Base-by-base conservation (phyloP, 495 filamentous ascomycete genomes). In the Bryoglossum gracile region DNA sequence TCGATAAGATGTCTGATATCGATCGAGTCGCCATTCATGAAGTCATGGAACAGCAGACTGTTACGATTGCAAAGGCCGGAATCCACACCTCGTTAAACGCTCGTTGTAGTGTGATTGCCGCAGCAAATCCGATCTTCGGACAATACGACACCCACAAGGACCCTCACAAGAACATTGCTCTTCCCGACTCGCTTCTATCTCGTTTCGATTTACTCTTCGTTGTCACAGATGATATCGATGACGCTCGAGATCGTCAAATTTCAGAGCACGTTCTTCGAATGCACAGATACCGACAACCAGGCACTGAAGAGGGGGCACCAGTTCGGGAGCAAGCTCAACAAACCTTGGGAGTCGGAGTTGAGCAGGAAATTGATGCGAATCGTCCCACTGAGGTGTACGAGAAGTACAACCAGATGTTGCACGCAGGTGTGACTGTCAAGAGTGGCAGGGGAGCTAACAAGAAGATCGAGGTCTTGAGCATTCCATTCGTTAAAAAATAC, bases 1-100 rank as follows among this genome's bases (percentile, higher is more conserved):
- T 99, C 62, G 92, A 99, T 68, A 99, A 99, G 69, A 99, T 99
- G 92, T 94, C 86, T 54, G 92, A 97, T 65, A 83, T 97, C 30
- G 92, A 99, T 65, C 82, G 92, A 55, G 92, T 99, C 17, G 92
- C 92, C 38, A 99, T 99, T 58, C 92, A 99, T 76, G 92, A 99
- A 87, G 92, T 99, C 47, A 99, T 99, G 92, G 92, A 99, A 67
- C 92, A 99, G 70, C 92, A 99, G 64, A 99, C 92, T 0, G 92
- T 99, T 50, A 99, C 92, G 22, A 97, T 99, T 59, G 92, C 92
- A 22, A 99, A 99, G 69, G 92, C 92, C 3, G 92, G 92, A 55
- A 99, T 99, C 40, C 92, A 99, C 67, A 99, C 92, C 4, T 94
- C 89, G 17, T 78, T 99, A 48, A 99, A 99, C 58, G 94, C 92